Conservation (phyloP, 2,329 filamentous ascomycete species). For the Aspergillus intermedius region DNA sequence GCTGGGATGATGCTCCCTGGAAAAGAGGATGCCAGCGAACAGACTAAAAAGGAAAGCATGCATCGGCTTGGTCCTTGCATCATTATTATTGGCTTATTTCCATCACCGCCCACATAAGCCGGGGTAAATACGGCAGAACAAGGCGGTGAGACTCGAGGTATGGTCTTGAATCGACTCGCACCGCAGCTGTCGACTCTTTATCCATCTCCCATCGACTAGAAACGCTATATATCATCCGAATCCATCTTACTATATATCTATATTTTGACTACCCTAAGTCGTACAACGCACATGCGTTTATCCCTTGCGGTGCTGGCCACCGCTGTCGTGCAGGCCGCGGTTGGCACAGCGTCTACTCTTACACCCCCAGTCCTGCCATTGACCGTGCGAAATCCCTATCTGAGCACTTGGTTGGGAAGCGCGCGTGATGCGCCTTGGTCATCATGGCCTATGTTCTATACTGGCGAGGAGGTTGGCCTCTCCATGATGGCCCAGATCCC, state of each 20-base stretch:
- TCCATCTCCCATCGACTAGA: too few relatives aligned
- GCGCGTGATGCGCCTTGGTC: constrained; percentile 71
- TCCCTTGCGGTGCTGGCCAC: constrained; percentile 25
- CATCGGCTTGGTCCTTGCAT: too few relatives aligned
- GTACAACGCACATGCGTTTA: constrained; percentile 24
- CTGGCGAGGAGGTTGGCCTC: constrained; percentile 61
- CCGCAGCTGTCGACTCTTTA: too few relatives aligned
- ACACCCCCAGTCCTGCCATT: constrained; percentile 63
- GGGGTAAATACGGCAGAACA: too few relatives aligned
- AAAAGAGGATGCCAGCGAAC: too few relatives aligned
- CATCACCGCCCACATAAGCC: too few relatives aligned
- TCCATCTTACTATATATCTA: neutral
- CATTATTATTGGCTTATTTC: too few relatives aligned
- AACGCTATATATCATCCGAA: neutral
- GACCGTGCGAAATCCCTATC: constrained; percentile 69
- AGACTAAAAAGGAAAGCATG: too few relatives aligned
- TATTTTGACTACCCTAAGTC: neutral
- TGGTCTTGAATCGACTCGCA: too few relatives aligned
- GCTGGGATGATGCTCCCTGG: too few relatives aligned
- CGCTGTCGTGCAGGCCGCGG: constrained; percentile 35
- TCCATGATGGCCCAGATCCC: constrained; percentile 58
- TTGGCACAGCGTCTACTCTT: constrained; percentile 46
- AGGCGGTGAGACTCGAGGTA: too few relatives aligned
- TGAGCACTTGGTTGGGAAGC: constrained; percentile 68
- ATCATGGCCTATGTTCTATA: constrained; percentile 82